Conservation (phyloP, 1,139 yeast species). For the Hemisphaericaspora subhashii region DNA sequence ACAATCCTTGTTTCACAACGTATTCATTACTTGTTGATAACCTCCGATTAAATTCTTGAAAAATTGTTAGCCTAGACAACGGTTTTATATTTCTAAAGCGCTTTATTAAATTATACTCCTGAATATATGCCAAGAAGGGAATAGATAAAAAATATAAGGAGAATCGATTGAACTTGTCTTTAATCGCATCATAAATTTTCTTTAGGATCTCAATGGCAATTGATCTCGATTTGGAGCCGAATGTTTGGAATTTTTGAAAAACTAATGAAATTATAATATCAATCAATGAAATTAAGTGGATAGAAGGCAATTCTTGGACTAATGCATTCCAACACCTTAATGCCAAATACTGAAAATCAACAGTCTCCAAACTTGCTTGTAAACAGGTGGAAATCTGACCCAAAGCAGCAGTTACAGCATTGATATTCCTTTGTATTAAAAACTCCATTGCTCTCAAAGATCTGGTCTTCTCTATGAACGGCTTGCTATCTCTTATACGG, state of each 20-base stretch:
- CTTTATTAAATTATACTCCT: constrained; percentile 19
- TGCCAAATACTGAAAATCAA: constrained; percentile 59
- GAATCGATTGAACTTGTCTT: constrained; percentile 37
- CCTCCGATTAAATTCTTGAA: constrained; percentile 56
- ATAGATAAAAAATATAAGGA: constrained; percentile 51
- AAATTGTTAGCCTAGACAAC: constrained; percentile 30
- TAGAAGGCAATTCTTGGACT: constrained; percentile 49
- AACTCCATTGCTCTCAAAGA: constrained; percentile 75
- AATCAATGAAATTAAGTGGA: constrained; percentile 50
- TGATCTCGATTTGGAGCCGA: constrained; percentile 47
- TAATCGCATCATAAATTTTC: constrained; percentile 36
- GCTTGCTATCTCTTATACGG: constrained; percentile 67
- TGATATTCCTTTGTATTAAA: constrained; percentile 60
- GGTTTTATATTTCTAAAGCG: constrained; percentile 27
- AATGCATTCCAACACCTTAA: constrained; percentile 67
- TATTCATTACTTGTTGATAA: constrained; percentile 68
- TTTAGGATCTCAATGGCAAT: constrained; percentile 49
- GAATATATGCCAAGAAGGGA: constrained; percentile 46
- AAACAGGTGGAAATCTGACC: constrained; percentile 89
- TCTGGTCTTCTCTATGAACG: constrained; percentile 68
- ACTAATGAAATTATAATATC: constrained; percentile 47
- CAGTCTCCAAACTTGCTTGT: constrained; percentile 68
- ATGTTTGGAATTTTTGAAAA: constrained; percentile 62
- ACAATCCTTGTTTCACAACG: constrained; percentile 76
- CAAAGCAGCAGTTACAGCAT: constrained; percentile 68